Base-by-base conservation (phyloP, 345 rosid species). In the Combretum micranthum region DNA sequence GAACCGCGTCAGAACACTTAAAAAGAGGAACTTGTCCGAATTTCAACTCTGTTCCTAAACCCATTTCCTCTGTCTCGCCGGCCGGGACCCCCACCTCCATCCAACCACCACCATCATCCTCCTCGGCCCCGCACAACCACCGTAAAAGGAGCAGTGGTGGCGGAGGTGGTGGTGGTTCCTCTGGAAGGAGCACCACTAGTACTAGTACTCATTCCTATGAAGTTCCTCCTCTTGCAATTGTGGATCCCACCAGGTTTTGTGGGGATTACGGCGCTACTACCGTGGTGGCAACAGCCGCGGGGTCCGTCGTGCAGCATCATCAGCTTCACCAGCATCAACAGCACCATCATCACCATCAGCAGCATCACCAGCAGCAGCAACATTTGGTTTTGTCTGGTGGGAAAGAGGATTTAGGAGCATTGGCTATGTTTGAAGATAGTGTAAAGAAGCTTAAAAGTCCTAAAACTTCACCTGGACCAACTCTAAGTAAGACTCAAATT, bases 1-100 rank as follows among this genome's bases (percentile, higher is more conserved):
- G 99, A 52, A 94, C 97, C 1, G 99, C 99, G 45, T 87, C 99
- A 54, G 99, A 94, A 75, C 99, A 94, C 69, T 90, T 94, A 61
- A 94, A 90, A 64, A 90, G 97, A 17, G 95, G 99, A 21, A 87
- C 95, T 2, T 94, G 99, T 65, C 95, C 96, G 6, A 90, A 87
- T 63, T 94, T 87, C 68, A 80, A 76, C 79, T 76, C 90, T 42
- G 61, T 64, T 21, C 83, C 88, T 21, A 78, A 69, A 63, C 85
- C 96, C 74, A 75, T 82, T 58, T 75, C 96, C 60, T 78, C 94
- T 42, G 66, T 88, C 69, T 80, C 92, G 23, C 83, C 89, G 7
- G 22, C 81, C 44, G 72, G 71, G 47, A 65, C 64, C 64, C 50
- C 67, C 23, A 69, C 54, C 59, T 69, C 63, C 37, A 58, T 72